phyloP scores from a whole-genome alignment of 441 rosid genomes.

The Populus tomentosa region DNA sequence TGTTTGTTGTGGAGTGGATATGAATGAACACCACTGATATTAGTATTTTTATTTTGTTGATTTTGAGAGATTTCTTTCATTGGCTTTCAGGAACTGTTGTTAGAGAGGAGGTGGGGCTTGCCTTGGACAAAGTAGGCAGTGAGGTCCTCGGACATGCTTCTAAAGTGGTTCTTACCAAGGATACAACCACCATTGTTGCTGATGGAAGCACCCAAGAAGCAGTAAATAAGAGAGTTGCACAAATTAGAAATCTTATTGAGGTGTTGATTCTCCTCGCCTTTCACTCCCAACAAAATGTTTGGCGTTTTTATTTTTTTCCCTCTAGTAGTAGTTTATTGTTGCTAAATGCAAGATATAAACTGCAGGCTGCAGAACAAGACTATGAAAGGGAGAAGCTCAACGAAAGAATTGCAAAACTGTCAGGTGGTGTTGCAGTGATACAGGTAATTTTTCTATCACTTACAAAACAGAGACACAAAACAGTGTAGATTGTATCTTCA shows the following conservation, averaged over 20 bases:
- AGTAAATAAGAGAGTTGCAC: slow-evolving; percentile 81
- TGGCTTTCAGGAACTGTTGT: slow-evolving; percentile 65
- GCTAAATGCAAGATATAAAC: neutral
- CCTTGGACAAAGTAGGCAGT: slow-evolving; percentile 77
- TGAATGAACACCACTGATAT: neutral
- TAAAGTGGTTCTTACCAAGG: slow-evolving; percentile 89
- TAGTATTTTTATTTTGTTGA: neutral
- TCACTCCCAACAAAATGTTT: neutral
- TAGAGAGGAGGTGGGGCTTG: slow-evolving; percentile 86
- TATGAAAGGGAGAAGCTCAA: slow-evolving; percentile 87
- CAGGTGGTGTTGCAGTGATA: slow-evolving; percentile 92
- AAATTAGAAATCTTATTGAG: slow-evolving; percentile 83
- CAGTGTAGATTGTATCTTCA: neutral
- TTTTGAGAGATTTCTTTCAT: slow-evolving; percentile 7
- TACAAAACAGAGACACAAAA: neutral
- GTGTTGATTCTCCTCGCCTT: slow-evolving; percentile 13
- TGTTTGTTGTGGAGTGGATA: neutral
- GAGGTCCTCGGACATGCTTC: slow-evolving; percentile 83
- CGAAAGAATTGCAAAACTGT: slow-evolving; percentile 87
- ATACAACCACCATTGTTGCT: slow-evolving; percentile 75
- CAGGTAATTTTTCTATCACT: slow-evolving; percentile 41
- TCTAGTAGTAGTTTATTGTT: neutral
- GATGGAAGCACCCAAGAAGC: slow-evolving; percentile 92
- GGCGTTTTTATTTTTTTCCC: neutral
- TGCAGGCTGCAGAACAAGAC: slow-evolving; percentile 86